Conservation (phyloP, 2,329 filamentous ascomycete genomes). For the Fusarium sarcochroum region DNA sequence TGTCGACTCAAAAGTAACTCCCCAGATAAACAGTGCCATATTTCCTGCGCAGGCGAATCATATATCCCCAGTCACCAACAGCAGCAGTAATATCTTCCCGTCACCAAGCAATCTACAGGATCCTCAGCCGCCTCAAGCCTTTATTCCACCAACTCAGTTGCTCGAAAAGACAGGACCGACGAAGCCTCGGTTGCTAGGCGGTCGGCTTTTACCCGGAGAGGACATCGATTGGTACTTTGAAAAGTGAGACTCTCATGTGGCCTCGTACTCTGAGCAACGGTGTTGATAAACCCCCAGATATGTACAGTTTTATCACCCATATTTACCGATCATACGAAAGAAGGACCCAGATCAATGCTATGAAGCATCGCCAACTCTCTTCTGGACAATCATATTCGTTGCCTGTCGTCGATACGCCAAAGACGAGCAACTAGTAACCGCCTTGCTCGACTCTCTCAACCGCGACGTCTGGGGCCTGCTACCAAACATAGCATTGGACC, state of each 20-base stretch:
- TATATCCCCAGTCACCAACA: slow-evolving; percentile 23
- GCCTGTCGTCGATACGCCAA: slow-evolving; percentile 65
- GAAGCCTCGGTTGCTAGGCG: slow-evolving; percentile 61
- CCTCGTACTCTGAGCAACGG: neutral
- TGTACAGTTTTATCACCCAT: slow-evolving; percentile 66
- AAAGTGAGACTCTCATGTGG: slow-evolving; percentile 53
- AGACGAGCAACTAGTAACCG: slow-evolving; percentile 58
- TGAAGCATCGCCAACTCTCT: slow-evolving; percentile 62
- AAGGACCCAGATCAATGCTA: slow-evolving; percentile 67
- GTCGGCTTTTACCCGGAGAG: slow-evolving; percentile 63
- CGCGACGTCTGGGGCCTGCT: slow-evolving; percentile 62
- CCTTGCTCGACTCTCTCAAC: slow-evolving; percentile 63
- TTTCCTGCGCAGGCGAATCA: slow-evolving; percentile 39
- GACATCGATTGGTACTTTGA: slow-evolving; percentile 71
- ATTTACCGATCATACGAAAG: slow-evolving; percentile 65
- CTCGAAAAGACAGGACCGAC: slow-evolving; percentile 48
- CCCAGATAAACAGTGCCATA: slow-evolving; percentile 45
- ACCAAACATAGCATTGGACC: slow-evolving; percentile 58
- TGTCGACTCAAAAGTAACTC: slow-evolving; percentile 46
- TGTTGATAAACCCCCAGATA: slow-evolving; percentile 55
- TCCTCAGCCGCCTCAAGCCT: slow-evolving; percentile 13
- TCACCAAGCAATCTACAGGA: slow-evolving; percentile 23
- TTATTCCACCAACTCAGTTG: slow-evolving; percentile 6
- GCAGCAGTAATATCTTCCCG: slow-evolving; percentile 11
- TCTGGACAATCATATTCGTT: slow-evolving; percentile 69